Evolutionary conservation across 805 yeast genomes (phyloP), one percentile per base, ranked within the genome.

Genomic region (Saccharomyces jurei): DNA sequence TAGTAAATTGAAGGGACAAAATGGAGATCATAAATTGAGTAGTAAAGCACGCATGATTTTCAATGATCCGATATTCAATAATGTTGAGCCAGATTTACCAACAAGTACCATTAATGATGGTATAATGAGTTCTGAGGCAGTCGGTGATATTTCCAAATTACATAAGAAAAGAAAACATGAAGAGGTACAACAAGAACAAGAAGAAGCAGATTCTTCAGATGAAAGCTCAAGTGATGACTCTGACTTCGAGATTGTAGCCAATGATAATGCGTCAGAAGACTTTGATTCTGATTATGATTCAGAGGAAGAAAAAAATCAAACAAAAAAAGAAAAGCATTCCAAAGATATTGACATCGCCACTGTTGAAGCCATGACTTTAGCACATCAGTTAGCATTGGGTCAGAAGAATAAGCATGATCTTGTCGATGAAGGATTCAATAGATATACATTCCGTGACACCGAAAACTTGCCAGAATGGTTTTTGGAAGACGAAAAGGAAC

Each of bases 381-480:
- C 99, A 0, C 99, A 94, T 68, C 90, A 94, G 71, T 77, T 94
- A 44, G 99, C 98, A 0, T 71, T 89, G 27, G 97, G 97, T 9
- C 90, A 89, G 64, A 87, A 78, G 75, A 81, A 84, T 50, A 90
- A 86, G 67, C 85, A 88, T 63, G 96, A 90, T 65, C 75, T 92
- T 54, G 75, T 89, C n/a, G 89, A 90, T 64, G 97, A 94, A 64
- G 97, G 97, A 46, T 88, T 87, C 71, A 89, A 92, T 71, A 84
- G 89, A 70, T 88, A 89, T 61, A 83, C 98, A 2, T 92, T 94
- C 79, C 81, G 97, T 62, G 98, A 94, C 64, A 77, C 75, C 48
- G 97, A 91, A 29, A 89, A 90, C 13, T 76, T 94, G 53, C 99
- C 99, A 0, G 90, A 83, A n/a, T 94, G 99, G 99, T 94, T 94